Conservation (phyloP, 345 rosid species). For the Corymbia maculata region DNA sequence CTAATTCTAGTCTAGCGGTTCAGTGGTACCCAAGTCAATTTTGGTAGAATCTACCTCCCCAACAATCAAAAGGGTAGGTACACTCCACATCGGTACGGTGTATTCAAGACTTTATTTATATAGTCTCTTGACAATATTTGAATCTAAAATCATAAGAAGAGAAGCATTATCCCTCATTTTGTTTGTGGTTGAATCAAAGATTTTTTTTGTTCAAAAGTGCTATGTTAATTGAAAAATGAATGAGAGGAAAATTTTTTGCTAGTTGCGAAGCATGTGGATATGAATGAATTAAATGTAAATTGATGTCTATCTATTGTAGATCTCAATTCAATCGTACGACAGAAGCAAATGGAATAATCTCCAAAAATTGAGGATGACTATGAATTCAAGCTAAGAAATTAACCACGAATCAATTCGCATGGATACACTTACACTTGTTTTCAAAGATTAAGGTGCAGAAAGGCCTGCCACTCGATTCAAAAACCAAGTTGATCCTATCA, state of each 20-base stretch:
- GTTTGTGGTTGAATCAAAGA: no score
- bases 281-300: no score
- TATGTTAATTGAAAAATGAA: no score
- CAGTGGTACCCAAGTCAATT: no score
- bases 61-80: no score
- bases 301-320: no score
- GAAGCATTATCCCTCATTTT: neutral
- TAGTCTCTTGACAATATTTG: neutral
- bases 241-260: no score
- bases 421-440: neutral
- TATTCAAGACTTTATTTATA: neutral
- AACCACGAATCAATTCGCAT: neutral
- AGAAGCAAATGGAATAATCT: neutral
- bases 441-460: neutral
- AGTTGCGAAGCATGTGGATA: no score
- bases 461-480: fast-evolving
- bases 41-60: no score
- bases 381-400: fast-evolving
- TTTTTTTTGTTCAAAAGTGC: no score
- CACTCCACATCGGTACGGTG: neutral
- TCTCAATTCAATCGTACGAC: no score
- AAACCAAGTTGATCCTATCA: neutral
- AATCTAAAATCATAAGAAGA: neutral
- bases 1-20: no score
- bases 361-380: neutral